A percentile compares a stretch with the other conserved stretches of the same genome.
Evolutionary conservation across 2,329 filamentous ascomycete species (phyloP).

Genomic region (Cladophialophora immunda): DNA sequence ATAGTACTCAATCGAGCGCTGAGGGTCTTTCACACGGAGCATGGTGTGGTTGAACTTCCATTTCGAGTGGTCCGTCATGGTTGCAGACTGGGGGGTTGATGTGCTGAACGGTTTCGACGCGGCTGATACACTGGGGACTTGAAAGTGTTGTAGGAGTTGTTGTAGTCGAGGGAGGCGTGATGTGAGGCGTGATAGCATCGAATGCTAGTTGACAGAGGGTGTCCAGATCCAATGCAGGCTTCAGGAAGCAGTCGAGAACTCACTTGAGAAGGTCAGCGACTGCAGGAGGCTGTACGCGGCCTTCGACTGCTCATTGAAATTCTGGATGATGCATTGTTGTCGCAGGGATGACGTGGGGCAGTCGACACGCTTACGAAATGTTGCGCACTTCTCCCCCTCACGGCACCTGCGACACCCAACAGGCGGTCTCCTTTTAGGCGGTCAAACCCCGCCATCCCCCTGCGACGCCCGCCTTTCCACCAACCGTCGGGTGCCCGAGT

Average conservation of each 20-base stretch:
- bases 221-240: background rate
- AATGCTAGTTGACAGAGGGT: background rate
- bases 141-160: slow-evolving; percentile 22
- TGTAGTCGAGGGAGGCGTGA: slow-evolving; percentile 20
- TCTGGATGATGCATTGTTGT: slow-evolving; percentile 5
- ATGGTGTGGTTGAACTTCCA: slow-evolving; percentile 74
- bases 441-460: background rate
- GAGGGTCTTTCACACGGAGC: slow-evolving; percentile 86
- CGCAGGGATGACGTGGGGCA: slow-evolving; percentile 20
- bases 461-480: background rate
- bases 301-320: slow-evolving; percentile 8
- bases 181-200: slow-evolving; percentile 26
- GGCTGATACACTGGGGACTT: slow-evolving; percentile 8
- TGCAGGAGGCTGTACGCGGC: background rate
- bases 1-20: slow-evolving; percentile 80
- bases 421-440: background rate
- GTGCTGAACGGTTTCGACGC: slow-evolving; percentile 10
- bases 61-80: slow-evolving; percentile 51
- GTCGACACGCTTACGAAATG: background rate
- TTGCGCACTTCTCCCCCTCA: slow-evolving; percentile 20
- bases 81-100: slow-evolving; percentile 29
- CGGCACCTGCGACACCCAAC: slow-evolving; percentile 6
- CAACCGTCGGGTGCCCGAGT: slow-evolving; percentile 6
- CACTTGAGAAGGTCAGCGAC: background rate
- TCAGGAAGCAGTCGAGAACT: background rate